Percentiles rank a stretch among this genome's conserved stretches.
phyloP scores from a whole-genome alignment of 805 yeast genomes.

The Scheffersomyces ergatensis region DNA sequence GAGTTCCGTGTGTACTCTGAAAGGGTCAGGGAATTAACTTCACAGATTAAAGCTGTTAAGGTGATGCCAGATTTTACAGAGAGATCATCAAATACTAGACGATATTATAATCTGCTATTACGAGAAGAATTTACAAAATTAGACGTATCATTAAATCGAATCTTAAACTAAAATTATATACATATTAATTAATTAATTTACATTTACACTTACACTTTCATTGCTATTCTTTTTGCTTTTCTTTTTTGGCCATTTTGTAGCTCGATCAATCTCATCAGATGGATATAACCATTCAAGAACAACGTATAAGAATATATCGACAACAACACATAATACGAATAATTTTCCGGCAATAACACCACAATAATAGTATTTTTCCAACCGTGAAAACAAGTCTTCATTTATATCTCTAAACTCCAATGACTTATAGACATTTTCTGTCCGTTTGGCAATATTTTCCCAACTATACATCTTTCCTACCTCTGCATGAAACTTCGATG shows the following conservation, averaged over 20 bases:
- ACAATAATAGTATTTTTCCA: slow-evolving; percentile 64
- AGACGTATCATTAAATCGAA: neutral
- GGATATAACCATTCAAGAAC: slow-evolving; percentile 75
- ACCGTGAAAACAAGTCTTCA: slow-evolving; percentile 55
- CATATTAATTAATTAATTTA: neutral
- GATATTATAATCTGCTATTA: slow-evolving; percentile 10
- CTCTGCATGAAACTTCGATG: slow-evolving; percentile 73
- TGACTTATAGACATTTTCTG: slow-evolving; percentile 74
- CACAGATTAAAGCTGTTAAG: slow-evolving; percentile 4
- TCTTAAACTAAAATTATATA: neutral
- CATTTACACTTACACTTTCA: neutral
- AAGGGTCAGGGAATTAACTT: slow-evolving; percentile 3
- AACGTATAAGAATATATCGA: slow-evolving; percentile 65
- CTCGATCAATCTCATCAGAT: slow-evolving; percentile 63
- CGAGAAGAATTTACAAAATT: slow-evolving; percentile 12
- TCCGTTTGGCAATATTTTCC: slow-evolving; percentile 82
- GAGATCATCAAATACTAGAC: slow-evolving; percentile 11
- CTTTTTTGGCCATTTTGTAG: slow-evolving; percentile 71
- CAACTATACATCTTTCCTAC: slow-evolving; percentile 86
- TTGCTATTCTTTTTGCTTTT: slow-evolving; percentile 1
- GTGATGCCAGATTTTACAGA: slow-evolving; percentile 6
- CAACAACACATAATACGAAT: slow-evolving; percentile 75
- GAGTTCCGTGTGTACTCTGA: neutral
- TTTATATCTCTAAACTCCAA: slow-evolving; percentile 38
- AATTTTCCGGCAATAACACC: slow-evolving; percentile 86